phyloP scores from a whole-genome alignment of 2,329 filamentous ascomycete species.

The Balansia obtecta region DNA sequence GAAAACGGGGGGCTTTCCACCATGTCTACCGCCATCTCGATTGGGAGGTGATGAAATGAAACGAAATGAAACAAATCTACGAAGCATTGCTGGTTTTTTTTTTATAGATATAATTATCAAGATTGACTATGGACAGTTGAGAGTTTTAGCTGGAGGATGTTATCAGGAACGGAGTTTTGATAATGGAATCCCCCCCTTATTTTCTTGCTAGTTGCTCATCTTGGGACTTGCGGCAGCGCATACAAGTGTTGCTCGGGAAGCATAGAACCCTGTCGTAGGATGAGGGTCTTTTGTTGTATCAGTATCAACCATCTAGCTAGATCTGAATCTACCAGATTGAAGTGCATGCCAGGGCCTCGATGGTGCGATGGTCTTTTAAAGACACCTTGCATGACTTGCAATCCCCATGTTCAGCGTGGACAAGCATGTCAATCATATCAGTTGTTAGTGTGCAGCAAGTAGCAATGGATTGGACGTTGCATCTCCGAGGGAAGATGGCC shows the following conservation, averaged over 20 bases:
- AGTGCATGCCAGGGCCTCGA: too few relatives aligned
- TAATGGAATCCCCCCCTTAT: neutral
- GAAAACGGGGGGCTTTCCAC: neutral
- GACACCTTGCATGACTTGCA: too few relatives aligned
- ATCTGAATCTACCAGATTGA: neutral
- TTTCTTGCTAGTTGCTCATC: constrained; percentile 9
- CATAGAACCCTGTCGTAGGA: constrained; percentile 9
- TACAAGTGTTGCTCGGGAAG: neutral
- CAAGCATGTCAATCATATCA: too few relatives aligned
- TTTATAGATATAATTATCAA: neutral
- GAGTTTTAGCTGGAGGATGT: constrained; percentile 3
- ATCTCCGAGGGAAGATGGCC: too few relatives aligned
- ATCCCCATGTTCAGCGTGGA: too few relatives aligned
- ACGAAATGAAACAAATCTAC: constrained; percentile 14
- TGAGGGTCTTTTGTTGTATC: constrained; percentile 20
- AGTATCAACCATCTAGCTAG: neutral
- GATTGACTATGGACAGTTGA: neutral
- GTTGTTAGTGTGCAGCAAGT: too few relatives aligned
- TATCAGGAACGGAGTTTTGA: constrained; percentile 7
- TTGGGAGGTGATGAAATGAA: constrained; percentile 9
- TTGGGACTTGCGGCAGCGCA: constrained; percentile 12
- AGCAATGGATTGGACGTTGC: too few relatives aligned
- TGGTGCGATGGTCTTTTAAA: too few relatives aligned
- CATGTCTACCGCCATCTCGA: neutral
- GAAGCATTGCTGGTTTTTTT: constrained; percentile 2